Percentiles rank a stretch among this genome's conserved stretches.
Evolutionary conservation across 2,329 filamentous ascomycete genomes (phyloP).

Genomic region (Alternaria atra): DNA sequence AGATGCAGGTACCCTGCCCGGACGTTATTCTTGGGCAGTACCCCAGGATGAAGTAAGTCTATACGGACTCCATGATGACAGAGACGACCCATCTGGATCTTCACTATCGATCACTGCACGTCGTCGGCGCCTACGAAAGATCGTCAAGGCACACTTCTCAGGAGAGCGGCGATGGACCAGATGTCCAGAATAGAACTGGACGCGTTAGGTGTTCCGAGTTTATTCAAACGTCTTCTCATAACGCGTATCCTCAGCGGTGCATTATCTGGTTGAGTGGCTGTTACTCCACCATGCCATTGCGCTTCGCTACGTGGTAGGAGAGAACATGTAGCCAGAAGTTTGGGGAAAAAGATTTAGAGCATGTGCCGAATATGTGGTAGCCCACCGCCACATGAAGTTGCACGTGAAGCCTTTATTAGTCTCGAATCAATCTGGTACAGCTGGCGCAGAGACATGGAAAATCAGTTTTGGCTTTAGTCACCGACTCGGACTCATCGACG

Average conservation of each 20-base stretch:
- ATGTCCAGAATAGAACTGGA: not conserved
- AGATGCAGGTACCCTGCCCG: slow-evolving; percentile 4
- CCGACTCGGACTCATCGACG: no score
- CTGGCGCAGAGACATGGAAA: no score
- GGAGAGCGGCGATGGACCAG: not conserved
- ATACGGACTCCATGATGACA: not conserved
- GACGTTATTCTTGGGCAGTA: slow-evolving; percentile 8
- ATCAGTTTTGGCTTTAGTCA: no score
- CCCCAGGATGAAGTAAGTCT: not conserved
- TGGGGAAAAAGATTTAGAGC: no score
- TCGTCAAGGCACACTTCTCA: not conserved
- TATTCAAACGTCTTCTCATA: not conserved
- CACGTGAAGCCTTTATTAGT: no score
- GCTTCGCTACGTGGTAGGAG: not conserved
- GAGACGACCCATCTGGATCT: not conserved
- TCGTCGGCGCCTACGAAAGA: slow-evolving; percentile 1
- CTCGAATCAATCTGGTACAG: no score
- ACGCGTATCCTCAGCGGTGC: not conserved
- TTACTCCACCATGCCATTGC: not conserved
- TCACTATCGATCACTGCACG: not conserved
- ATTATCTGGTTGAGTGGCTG: not conserved
- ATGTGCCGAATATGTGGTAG: no score
- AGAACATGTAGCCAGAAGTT: no score
- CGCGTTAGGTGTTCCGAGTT: not conserved
- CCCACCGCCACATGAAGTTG: no score